phyloP scores from a whole-genome alignment of 129 eudicot genomes.

The Dittrichia graveolens region DNA sequence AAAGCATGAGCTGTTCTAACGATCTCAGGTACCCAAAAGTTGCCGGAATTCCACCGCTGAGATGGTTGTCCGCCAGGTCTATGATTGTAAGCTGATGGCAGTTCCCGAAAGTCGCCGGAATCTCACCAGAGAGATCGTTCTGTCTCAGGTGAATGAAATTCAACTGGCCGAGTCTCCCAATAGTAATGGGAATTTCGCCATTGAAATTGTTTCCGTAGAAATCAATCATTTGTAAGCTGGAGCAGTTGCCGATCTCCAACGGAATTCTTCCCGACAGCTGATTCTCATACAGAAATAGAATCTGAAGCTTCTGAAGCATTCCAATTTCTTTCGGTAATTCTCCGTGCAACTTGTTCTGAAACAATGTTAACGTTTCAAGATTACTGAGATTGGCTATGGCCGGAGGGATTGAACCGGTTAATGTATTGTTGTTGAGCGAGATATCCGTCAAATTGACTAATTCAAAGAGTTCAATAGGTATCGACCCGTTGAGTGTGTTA shows the following conservation, averaged over 20 bases:
- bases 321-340: constrained; percentile 82
- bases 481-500: constrained; percentile 73
- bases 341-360: constrained; percentile 65
- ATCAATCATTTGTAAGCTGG: constrained; percentile 89
- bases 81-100: constrained; percentile 66
- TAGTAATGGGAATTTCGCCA: constrained; percentile 63
- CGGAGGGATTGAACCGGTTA: constrained; percentile 65
- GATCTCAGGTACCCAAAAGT: constrained; percentile 60
- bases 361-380: constrained; percentile 71
- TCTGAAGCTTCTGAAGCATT: constrained; percentile 61
- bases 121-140: constrained; percentile 78
- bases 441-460: constrained; percentile 65
- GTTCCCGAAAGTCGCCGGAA: constrained; percentile 77
- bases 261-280: constrained; percentile 82
- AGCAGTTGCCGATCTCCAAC: constrained; percentile 86
- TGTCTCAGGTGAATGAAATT: constrained; percentile 79
- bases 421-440: constrained; percentile 70
- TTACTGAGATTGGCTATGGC: constrained; percentile 65
- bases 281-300: constrained; percentile 66
- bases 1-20: constrained; percentile 86
- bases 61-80: constrained; percentile 83
- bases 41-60: constrained; percentile 77
- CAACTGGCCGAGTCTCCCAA: constrained; percentile 72
- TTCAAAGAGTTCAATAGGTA: constrained; percentile 64
- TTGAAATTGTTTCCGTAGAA: constrained; percentile 77